Base-by-base conservation (phyloP, 345 rosid species). In the Linum lewisii region DNA sequence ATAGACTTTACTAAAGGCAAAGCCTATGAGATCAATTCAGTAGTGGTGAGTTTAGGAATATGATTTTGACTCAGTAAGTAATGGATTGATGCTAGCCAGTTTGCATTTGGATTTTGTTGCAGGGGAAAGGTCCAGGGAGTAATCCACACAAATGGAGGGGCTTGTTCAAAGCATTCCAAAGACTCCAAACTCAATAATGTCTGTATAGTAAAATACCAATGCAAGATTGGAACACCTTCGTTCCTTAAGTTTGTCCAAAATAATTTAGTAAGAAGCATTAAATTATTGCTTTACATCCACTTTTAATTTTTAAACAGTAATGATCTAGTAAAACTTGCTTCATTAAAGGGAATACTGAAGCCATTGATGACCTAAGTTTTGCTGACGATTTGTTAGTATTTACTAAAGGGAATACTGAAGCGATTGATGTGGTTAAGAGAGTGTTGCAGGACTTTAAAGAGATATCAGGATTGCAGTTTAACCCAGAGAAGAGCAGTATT, bases 61-160 rank as follows among this genome's bases (percentile, higher is more conserved):
- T 13, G 45, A 26, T 21, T 20, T 6, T 47, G 37, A 47, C 16
- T 18, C 8, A 44, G 24, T 15, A 15, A 38, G 63, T 24, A 22
- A 21, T 62, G 21, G 22, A 71, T 42, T 21, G 45, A 38, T 38
- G 45, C 45, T 38, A 38, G 45, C 11, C 2, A 67, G 29, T 21
- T 44, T 37, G 5, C 32, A 26, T 26, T 26, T 26, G 3, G 59
- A 4, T 13, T 29, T 63, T 66, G 11, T 7, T 72, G 67, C 91
- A 89, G 97, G 95, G 97, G 19, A 84, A 84, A 64, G 98, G 96
- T 65, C 97, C 96, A 3, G 91, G 83, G 64, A 79, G 80, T 19
- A 85, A 88, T 82, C 79, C 70, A 0, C 78, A 68, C 59, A 73
- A 81, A 60, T 93, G 97, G 99, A 51, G 66, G 64, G 84, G 83